Evolutionary conservation across 176 grass and related monocot genomes (phyloP).

Genomic region (Dendrocalamus sinicus): DNA sequence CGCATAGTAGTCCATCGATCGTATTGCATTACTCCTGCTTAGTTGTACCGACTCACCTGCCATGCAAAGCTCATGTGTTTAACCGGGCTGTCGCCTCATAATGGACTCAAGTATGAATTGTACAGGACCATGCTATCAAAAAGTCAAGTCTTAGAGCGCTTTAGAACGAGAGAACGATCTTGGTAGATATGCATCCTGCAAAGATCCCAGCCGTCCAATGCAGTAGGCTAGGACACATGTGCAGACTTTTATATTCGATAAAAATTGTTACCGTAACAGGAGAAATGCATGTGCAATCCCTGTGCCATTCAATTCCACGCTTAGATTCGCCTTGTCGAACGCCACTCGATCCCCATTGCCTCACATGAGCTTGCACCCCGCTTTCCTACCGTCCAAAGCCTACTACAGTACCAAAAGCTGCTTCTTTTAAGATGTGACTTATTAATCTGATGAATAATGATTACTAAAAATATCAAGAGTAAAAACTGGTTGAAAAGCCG

Average conservation of each 20-base stretch:
- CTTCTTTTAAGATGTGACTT: too few species aligned
- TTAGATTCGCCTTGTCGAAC: constrained; percentile 49
- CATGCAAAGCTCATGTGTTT: not conserved
- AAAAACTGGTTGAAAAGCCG: too few species aligned
- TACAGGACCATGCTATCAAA: not conserved
- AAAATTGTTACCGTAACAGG: not conserved
- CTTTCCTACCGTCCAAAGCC: constrained; percentile 37
- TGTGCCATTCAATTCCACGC: constrained; percentile 41
- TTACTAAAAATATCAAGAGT: too few species aligned
- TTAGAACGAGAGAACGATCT: not conserved
- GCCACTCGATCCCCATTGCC: not conserved
- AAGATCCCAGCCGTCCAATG: not conserved
- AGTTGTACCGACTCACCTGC: not conserved
- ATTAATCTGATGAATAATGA: not conserved
- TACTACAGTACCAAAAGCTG: constrained; percentile 20
- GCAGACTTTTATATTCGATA: not conserved
- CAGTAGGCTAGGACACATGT: not conserved
- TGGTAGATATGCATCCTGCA: not conserved
- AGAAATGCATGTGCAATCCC: constrained; percentile 20
- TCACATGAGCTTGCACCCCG: constrained; percentile 23
- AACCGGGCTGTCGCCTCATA: not conserved
- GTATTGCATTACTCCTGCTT: not conserved
- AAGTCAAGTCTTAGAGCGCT: not conserved
- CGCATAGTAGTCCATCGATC: not conserved
- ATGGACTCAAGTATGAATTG: not conserved